These are phyloP conservation scores for Linderniella brevidens DNA, from an alignment of 257 asterid genomes.

Conservation along the genomic window DNA sequence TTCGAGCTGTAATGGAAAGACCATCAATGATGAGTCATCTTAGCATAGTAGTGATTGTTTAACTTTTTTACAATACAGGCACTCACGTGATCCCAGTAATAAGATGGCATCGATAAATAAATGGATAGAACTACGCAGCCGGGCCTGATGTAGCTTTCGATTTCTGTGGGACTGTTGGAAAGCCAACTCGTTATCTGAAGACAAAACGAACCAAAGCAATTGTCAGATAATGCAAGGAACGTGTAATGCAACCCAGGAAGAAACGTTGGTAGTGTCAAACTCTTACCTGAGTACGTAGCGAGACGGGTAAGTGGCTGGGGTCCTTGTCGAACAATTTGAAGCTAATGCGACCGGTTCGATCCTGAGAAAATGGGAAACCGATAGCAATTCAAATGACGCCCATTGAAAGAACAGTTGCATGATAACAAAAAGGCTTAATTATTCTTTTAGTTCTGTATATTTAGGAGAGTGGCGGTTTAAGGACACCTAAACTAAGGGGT, in stretches of 20 bases:
- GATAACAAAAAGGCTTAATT: too few species aligned
- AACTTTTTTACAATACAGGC: conserved; percentile 3
- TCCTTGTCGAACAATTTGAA: conserved; percentile 90
- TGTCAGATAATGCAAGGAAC: conserved; percentile 4
- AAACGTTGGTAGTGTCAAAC: conserved; percentile 6
- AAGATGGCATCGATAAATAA: conserved; percentile 61
- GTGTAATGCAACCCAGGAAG: conserved; percentile 1
- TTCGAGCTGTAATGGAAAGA: conserved; percentile 41
- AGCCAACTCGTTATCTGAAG: conserved; percentile 75
- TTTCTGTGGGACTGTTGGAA: conserved; percentile 72
- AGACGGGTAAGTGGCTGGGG: conserved; percentile 76
- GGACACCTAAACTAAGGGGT: too few species aligned
- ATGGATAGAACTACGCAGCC: conserved; percentile 71
- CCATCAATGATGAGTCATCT: too few species aligned
- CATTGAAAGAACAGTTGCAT: not conserved
- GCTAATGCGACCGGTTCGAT: conserved; percentile 68
- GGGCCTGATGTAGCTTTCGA: conserved; percentile 93
- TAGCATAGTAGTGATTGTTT: too few species aligned
- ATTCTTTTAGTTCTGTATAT: too few species aligned
- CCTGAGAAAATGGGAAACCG: conserved; percentile 16
- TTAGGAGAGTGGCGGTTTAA: too few species aligned
- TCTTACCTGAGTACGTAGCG: conserved; percentile 59
- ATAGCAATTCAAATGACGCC: not conserved
- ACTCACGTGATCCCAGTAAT: conserved; percentile 74
- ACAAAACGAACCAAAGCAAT: not conserved